Evolutionary conservation across 352 stramenopile genomes (phyloP), one percentile per base, ranked within the genome.

Genomic region (Phytophthora foliorum): DNA sequence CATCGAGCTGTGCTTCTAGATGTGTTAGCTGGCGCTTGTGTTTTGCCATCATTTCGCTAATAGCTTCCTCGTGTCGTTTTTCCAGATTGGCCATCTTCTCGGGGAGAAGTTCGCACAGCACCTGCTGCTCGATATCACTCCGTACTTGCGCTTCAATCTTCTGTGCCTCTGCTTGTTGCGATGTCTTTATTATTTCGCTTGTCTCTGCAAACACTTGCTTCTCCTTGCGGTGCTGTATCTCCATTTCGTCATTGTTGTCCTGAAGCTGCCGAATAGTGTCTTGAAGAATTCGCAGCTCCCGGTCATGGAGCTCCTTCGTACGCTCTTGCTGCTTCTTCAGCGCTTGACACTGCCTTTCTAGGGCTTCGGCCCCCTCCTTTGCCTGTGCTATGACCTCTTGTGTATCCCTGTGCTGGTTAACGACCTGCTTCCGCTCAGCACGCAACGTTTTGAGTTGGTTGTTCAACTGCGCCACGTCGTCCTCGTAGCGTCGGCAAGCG

Each of bases 21-120:
- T 74, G 38, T 14, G 49, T 54, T 19, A 83, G 48, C 22, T 79
- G 56, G 4, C 52, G 63, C 13, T 80, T 69, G 46, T 83, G 72
- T 3, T 68, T 59, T 3, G 34, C 34, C 21, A 50, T 27, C 21
- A 83, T 24, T n/a, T 57, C 24, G 4, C 48, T 41, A 24, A 80
- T 41, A 6, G 45, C 25, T 29, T 72, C 51, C 8, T 72, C 50
- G 31, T 82, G 74, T 2, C 48, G 34, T 36, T 67, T 66, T 38
- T 72, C 57, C 3, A 74, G 1, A 50, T 8, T 38, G 3, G n/a
- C 17, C 5, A 69, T 24, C 19, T 59, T 63, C 25, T 65, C 45
- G 11, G 62, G 51, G 27, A 63, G 17, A 45, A 46, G 31, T 21
- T 71, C 39, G 4, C 61, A 50, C 10, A 65, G 29, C 38, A 67